Evolutionary conservation across 768 basidiomycete species (phyloP), one percentile per base, ranked within the genome.

Genomic region (Pleurotus sapidus): DNA sequence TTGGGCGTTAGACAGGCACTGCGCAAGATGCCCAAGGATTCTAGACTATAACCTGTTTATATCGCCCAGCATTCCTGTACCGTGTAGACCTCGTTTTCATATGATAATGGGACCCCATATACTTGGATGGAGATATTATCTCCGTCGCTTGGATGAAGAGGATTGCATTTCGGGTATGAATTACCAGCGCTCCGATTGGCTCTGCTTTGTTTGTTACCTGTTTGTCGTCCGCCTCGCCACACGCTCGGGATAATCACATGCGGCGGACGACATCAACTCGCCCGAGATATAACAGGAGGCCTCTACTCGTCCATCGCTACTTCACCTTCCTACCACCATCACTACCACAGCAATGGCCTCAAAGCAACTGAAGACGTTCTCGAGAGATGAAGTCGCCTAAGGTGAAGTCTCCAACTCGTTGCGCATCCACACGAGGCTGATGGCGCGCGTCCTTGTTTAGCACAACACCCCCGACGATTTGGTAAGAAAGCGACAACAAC

Each of bases 381-480:
- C 77, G 18, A 71, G 72, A 60, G 73, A 74, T 12, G 73, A 76
- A 53, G 77, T 81, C 47, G 73, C 74, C 27, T n/a, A 74, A 77
- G 74, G 78, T 79, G 40, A 27, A 61, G 43, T 37, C 38, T 43
- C 11, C 49, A 34, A 8, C 8, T 9, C 30, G 30, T 34, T 34
- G 8, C 8, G 30, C 11, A 34, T 11, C 9, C 30, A 9, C 30
- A 34, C 30, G 3, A 34, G 8, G 30, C 30, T 34, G 30, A 34
- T 9, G 30, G 30, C 30, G 30, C 59, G 17, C 57, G 42, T 61
- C 50, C 12, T 60, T 53, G 34, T 60, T 60, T 63, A 91, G 88
- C 91, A 95, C 72, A 89, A 91, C 72, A 87, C 78, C 63, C 72
- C 80, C 40, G 87, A 84, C 56, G 89, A 92, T 73, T 75, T 90